A percentile compares a stretch with the other conserved stretches of the same genome.
These are phyloP conservation scores for Sarocladiaceae sp. DNA, from an alignment of 2,329 filamentous ascomycete genomes.

Conservation along the genomic window DNA sequence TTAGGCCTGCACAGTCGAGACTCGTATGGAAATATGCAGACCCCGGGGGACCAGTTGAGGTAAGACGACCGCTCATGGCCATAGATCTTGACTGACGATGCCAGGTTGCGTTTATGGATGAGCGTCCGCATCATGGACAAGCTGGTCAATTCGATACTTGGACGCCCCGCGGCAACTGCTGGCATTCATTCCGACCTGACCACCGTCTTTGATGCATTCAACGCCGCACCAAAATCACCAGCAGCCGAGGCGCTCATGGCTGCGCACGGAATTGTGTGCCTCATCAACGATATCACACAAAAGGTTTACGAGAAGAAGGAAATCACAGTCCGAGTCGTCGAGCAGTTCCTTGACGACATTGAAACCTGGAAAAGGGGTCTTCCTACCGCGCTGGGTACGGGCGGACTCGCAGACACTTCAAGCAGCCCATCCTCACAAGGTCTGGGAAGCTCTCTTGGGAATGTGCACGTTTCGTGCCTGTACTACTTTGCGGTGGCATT, in stretches of 20 bases:
- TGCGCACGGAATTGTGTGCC: constrained; percentile 33
- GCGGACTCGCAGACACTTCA: neutral
- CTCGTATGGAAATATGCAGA: constrained; percentile 20
- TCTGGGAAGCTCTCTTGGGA: constrained; percentile 32
- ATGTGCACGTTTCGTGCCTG: constrained; percentile 47
- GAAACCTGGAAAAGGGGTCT: constrained; percentile 39
- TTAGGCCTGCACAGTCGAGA: constrained; percentile 44
- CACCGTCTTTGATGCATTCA: constrained; percentile 17
- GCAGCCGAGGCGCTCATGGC: constrained; percentile 25
- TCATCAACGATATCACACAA: constrained; percentile 37
- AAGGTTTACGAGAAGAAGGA: constrained; percentile 33
- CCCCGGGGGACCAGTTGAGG: constrained; percentile 15
- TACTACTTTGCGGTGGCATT: constrained; percentile 55
- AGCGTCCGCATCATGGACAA: constrained; percentile 33
- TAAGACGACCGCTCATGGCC: constrained; percentile 12
- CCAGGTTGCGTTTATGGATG: constrained; percentile 28
- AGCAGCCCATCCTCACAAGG: constrained; percentile 2
- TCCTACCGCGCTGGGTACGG: constrained; percentile 22
- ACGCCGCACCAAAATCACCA: constrained; percentile 12
- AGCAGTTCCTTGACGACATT: constrained; percentile 34
- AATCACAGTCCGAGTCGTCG: constrained; percentile 25
- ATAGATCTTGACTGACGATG: neutral
- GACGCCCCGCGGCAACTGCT: constrained; percentile 29
- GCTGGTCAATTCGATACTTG: constrained; percentile 30
- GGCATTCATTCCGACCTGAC: constrained; percentile 22